A percentile compares a stretch with the other conserved stretches of the same genome.
Conservation (phyloP, 176 grass and related monocot species). For the Lolium multiflorum region DNA sequence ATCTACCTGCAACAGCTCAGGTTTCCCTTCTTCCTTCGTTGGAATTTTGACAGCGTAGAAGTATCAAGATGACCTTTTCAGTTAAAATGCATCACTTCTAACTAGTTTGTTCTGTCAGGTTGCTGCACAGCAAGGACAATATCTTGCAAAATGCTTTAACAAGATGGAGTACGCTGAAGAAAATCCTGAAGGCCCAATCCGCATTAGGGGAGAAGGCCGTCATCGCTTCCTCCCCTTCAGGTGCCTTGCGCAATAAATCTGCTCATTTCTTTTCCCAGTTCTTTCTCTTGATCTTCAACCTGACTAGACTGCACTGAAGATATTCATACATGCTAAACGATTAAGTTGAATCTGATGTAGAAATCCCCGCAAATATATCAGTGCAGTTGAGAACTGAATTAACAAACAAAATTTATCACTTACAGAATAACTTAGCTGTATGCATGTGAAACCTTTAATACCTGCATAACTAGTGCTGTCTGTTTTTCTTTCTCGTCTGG, state of each 20-base stretch:
- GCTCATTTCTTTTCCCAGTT: not conserved
- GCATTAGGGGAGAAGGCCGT: slow-evolving; percentile 76
- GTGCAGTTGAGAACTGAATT: not conserved
- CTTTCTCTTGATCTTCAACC: slow-evolving; percentile 4
- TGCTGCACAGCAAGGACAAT: slow-evolving; percentile 91
- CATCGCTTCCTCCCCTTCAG: slow-evolving; percentile 94
- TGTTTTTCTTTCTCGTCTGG: slow-evolving; percentile 7
- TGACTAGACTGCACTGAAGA: not conserved
- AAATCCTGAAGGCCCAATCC: slow-evolving; percentile 88
- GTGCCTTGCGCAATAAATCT: slow-evolving; percentile 33
- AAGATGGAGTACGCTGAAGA: slow-evolving; percentile 84
- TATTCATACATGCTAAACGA: not conserved
- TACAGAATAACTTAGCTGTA: not conserved
- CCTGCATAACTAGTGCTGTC: not conserved
- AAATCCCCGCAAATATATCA: no score
- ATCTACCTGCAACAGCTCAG: slow-evolving; percentile 96
- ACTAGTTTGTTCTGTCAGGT: slow-evolving; percentile 59
- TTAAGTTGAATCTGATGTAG: not conserved
- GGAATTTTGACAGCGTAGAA: not conserved
- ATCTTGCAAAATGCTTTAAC: slow-evolving; percentile 89
- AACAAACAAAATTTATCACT: not conserved
- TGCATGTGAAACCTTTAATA: not conserved
- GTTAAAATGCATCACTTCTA: not conserved
- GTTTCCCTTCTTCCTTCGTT: slow-evolving; percentile 44
- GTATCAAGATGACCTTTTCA: not conserved